Evolutionary conservation across 148 eudicot genomes (phyloP), one percentile per base, ranked within the genome.

Genomic region (Cornus florida): DNA sequence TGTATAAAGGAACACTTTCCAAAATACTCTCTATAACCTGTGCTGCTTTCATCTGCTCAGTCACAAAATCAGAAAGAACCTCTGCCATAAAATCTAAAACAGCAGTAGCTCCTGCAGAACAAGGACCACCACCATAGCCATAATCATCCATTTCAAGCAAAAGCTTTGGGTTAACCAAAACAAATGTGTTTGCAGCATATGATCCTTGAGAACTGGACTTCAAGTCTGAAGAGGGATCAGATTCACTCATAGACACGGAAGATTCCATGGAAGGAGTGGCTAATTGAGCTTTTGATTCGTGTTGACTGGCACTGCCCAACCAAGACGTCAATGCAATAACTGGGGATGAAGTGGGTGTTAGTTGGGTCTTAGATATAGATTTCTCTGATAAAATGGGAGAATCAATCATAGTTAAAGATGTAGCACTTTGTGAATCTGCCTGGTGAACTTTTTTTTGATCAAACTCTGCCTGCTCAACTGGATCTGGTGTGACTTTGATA

Each of bases 71-170:
- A 74, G 99, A 91, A 62, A 97, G 89, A 77, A 92, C 97, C 85
- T 91, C 99, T 23, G 97, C 99, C 84, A 91, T 70, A 71, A 91
- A 94, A 90, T 97, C 99, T 56, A 94, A 75, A 81, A 94, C 91
- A 77, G 99, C 99, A 79, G 90, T 90, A 71, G 99, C 99, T 76
- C 92, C 99, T 10, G 95, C 98, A 79, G 93, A 89, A 84, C 97
- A 94, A 13, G 99, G 95, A 76, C 99, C 99, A 69, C 98, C 96
- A 14, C 93, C 97, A 84, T 94, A 97, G 67, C 99, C 95, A 81
- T 89, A 85, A 84, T 94, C 95, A 87, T 97, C 96, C 43, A 92
- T 86, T 79, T 94, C 94, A 73, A 97, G 91, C 74, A 97, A 88
- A 43, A 94, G 88, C 76, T 88, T 86, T 67, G 90, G 81, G 80